These are phyloP conservation scores for Chenopodium album DNA, from an alignment of 148 eudicot species.

Conservation along the genomic window DNA sequence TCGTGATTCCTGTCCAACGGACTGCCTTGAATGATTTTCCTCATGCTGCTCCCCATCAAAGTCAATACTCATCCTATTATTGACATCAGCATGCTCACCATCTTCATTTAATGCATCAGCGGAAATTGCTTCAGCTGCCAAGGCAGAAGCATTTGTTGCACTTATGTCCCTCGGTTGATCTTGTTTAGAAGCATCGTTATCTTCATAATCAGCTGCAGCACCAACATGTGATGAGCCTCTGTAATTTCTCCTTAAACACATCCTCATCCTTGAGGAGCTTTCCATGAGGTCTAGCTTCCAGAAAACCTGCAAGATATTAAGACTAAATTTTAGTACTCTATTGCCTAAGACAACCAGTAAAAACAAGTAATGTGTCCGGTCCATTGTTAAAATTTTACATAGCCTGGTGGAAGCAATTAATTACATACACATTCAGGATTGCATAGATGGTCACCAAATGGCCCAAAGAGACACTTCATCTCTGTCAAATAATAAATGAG, in stretches of 20 bases:
- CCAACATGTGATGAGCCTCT: constrained; percentile 78
- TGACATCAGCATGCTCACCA: constrained; percentile 51
- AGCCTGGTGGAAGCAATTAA: constrained; percentile 7
- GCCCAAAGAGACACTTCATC: constrained; percentile 86
- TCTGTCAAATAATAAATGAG: constrained; percentile 83
- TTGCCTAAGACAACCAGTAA: background rate
- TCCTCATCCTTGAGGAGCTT: constrained; percentile 91
- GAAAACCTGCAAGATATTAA: constrained; percentile 51
- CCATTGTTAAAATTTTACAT: background rate
- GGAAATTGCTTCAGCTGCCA: constrained; percentile 83
- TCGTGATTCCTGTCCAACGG: constrained; percentile 51
- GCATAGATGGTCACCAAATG: constrained; percentile 55
- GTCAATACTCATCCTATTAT: constrained; percentile 39
- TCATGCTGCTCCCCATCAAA: constrained; percentile 44
- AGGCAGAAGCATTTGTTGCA: constrained; percentile 67
- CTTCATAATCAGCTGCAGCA: constrained; percentile 89
- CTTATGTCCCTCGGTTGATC: constrained; percentile 42
- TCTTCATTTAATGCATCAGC: constrained; percentile 67
- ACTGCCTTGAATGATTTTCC: constrained; percentile 45
- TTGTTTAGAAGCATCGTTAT: constrained; percentile 37
- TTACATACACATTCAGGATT: constrained; percentile 65
- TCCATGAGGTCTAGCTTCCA: constrained; percentile 94
- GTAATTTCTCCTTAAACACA: constrained; percentile 74
- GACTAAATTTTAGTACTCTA: background rate
- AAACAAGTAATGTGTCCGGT: background rate